Conservation (phyloP, 2,329 filamentous ascomycete genomes). For the Penicillium italicum region DNA sequence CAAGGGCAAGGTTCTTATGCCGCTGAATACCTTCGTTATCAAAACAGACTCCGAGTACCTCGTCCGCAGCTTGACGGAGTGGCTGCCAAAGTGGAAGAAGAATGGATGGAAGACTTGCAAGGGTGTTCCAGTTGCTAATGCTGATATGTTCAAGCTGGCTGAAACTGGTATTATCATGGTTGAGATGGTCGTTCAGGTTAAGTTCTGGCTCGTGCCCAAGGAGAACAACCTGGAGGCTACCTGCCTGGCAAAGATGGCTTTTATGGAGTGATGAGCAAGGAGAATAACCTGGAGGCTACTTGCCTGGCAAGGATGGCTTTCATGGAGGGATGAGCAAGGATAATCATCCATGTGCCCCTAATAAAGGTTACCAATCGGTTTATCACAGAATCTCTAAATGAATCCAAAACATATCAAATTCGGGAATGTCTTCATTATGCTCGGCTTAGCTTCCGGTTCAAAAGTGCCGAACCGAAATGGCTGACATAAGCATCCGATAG, state of each 20-base stretch:
- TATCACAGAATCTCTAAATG: neutral
- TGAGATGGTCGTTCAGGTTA: constrained; percentile 18
- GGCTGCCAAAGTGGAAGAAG: constrained; percentile 31
- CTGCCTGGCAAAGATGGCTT: neutral
- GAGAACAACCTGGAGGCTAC: constrained; percentile 17
- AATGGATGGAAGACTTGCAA: constrained; percentile 28
- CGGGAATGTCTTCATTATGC: neutral
- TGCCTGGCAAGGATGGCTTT: neutral
- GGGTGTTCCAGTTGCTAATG: constrained; percentile 24
- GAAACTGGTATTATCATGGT: constrained; percentile 18
- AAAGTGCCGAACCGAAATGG: constrained; percentile 2
- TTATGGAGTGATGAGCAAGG: neutral
- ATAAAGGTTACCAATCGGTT: neutral
- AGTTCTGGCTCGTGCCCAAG: constrained; percentile 28
- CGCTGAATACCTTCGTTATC: constrained; percentile 20
- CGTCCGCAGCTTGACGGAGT: constrained; percentile 31
- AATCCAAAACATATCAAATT: neutral
- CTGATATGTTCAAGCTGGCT: constrained; percentile 21
- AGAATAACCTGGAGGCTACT: constrained; percentile 13
- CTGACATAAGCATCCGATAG: constrained; percentile 2
- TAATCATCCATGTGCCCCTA: neutral
- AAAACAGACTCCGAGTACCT: constrained; percentile 37
- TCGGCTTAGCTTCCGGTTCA: neutral
- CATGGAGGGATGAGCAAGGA: neutral
- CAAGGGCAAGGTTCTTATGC: neutral